Evolutionary conservation across 768 basidiomycete genomes (phyloP), one percentile per base, ranked within the genome.

Genomic region (Tylopilus plumbeoviolaceoides): DNA sequence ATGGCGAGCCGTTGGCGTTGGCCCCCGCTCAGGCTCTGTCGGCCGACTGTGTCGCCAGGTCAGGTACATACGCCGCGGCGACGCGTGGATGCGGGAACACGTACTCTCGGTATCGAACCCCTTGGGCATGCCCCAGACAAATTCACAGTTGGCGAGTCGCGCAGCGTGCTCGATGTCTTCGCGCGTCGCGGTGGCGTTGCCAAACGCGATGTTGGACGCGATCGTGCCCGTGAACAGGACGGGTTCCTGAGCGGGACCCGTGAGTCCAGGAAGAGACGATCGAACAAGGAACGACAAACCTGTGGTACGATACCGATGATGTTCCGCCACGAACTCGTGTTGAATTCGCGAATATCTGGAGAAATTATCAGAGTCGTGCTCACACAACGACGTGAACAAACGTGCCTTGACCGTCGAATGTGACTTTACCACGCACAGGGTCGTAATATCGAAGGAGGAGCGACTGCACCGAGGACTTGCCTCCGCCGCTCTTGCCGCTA

Each of bases 301-400:
- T 98, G 95, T 12, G 94, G 95, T 2, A 98, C 94, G n/a, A 98
- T 83, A 0, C 93, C 91, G 42, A 98, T 92, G 28, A 87, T 79
- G 50, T 76, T 76, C 39, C 95, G 81, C 95, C 95, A 98, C 4
- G 90, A 91, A 33, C 85, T 80, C 7, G 86, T 77, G 1, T 84
- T 85, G 64, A 94, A 93, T 52, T 91, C 85, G 14, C 88, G 80
- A 57, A 98, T 94, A 66, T 98, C 91, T 54, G 25, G 1, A 15
- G 31, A 25, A 2, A 54, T 74, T 73, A 21, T 53, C 20, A 5
- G 5, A 11, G 14, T 11, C 27, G 5, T 3, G 6, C 14, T 23
- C 9, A 17, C 10, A 30, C 23, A 20, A 14, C 17, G 23, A 25
- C 23, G 10, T 6, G 35, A 30, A 47, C 2, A 1, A 8, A 54